Conservation (phyloP, 139 green algal genomes). For the Asterochloris erici region DNA sequence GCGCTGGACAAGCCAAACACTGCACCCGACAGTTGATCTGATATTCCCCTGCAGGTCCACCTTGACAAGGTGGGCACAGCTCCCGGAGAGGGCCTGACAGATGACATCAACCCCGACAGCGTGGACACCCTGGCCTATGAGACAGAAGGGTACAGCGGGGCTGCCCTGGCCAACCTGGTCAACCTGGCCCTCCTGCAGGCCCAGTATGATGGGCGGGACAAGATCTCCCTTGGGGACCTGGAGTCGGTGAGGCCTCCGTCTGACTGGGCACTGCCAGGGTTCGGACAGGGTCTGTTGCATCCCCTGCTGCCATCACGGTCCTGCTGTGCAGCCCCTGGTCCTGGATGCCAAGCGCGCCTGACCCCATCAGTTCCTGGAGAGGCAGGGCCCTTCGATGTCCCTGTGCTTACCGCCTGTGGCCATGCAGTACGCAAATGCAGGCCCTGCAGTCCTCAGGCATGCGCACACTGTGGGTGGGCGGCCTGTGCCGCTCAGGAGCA, state of each 20-base stretch:
- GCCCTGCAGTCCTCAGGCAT: too few species aligned
- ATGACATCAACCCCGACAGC: slow-evolving; percentile 12
- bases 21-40: too few species aligned
- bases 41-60: not conserved
- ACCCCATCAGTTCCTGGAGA: too few species aligned
- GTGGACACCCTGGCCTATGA: slow-evolving; percentile 52
- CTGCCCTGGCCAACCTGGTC: slow-evolving; percentile 68
- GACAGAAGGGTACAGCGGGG: slow-evolving; percentile 51
- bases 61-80: not conserved
- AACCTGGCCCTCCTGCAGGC: slow-evolving; percentile 79
- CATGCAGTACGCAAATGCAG: too few species aligned
- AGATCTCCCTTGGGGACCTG: slow-evolving; percentile 60
- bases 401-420: too few species aligned
- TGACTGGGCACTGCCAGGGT: not conserved
- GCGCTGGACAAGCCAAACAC: too few species aligned
- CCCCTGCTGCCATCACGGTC: not conserved
- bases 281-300: not conserved
- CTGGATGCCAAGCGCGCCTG: too few species aligned
- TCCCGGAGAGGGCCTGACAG: not conserved
- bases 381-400: too few species aligned
- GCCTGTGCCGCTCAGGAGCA: too few species aligned
- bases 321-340: too few species aligned
- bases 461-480: too few species aligned
- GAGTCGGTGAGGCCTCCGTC: slow-evolving; percentile 18
- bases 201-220: slow-evolving; percentile 39